Conservation (phyloP, 2,329 filamentous ascomycete species). For the Davidsoniella virescens region DNA sequence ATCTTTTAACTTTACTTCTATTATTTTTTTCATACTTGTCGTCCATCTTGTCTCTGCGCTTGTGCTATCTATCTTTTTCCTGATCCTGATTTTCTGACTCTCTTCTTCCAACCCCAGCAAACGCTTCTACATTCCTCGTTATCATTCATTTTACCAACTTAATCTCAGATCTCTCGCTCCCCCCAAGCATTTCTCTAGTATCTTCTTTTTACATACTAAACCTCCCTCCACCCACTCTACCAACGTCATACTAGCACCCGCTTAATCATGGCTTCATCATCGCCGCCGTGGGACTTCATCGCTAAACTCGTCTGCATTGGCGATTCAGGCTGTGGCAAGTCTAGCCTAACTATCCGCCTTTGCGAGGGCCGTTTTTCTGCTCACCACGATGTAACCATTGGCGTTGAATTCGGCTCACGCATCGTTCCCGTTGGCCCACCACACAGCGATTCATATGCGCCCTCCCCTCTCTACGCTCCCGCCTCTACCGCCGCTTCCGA, state of each 20-base stretch:
- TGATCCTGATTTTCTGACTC: neutral
- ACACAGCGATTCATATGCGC: constrained; percentile 33
- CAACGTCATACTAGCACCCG: no score
- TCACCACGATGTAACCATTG: constrained; percentile 93
- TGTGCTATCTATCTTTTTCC: neutral
- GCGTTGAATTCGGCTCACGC: constrained; percentile 86
- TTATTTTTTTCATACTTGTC: no score
- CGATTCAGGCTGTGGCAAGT: constrained; percentile 93
- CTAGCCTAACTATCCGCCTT: constrained; percentile 79
- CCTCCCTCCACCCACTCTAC: neutral
- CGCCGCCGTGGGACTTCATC: constrained; percentile 89
- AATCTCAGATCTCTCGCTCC: no score
- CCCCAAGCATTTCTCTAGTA: no score
- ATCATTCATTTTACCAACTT: neutral
- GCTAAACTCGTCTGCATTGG: constrained; percentile 97
- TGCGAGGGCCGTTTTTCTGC: constrained; percentile 91
- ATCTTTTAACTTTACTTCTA: no score
- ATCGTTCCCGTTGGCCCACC: constrained; percentile 84
- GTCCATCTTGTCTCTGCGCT: no score
- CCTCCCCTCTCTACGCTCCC: constrained; percentile 11
- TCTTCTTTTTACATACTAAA: neutral
- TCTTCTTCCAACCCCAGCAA: no score
- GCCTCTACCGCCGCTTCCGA: constrained; percentile 15
- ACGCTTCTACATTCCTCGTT: no score
- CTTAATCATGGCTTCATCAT: constrained; percentile 20